Conservation (phyloP, 306 rosid genomes). For the Geum urbanum region DNA sequence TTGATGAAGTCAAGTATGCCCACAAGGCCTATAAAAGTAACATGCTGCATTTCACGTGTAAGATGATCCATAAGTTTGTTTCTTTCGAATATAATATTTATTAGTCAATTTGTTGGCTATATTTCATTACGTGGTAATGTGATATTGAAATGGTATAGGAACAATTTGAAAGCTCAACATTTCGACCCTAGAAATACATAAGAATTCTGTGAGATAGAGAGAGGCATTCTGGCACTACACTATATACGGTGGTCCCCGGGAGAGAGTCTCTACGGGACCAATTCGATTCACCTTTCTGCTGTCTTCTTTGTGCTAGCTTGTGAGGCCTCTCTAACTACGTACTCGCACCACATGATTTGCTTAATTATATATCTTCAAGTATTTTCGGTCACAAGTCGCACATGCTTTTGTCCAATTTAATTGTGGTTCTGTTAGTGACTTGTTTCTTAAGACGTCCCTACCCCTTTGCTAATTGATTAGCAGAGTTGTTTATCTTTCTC, state of each 20-base stretch:
- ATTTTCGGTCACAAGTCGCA: constrained; percentile 3
- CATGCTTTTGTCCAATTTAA: constrained; percentile 12
- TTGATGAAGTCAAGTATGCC: neutral
- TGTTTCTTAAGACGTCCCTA: neutral
- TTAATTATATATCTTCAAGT: neutral
- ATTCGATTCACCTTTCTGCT: neutral
- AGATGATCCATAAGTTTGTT: too few relatives aligned
- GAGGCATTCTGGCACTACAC: too few relatives aligned
- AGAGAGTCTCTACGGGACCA: neutral
- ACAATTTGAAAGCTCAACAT: neutral
- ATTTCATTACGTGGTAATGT: neutral
- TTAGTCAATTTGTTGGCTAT: neutral
- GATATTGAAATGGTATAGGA: neutral
- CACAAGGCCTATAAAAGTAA: neutral
- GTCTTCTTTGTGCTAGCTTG: neutral
- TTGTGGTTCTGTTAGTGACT: neutral
- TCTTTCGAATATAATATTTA: too few relatives aligned
- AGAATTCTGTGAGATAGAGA: constrained; percentile 15
- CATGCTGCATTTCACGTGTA: too few relatives aligned
- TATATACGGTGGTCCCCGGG: too few relatives aligned
- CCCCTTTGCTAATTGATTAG: neutral
- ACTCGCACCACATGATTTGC: constrained; percentile 9
- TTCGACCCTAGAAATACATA: neutral
- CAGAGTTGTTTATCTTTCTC: neutral
- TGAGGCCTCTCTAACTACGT: too few relatives aligned